These are phyloP conservation scores for Pyrus communis DNA, from an alignment of 306 rosid species.

Conservation along the genomic window DNA sequence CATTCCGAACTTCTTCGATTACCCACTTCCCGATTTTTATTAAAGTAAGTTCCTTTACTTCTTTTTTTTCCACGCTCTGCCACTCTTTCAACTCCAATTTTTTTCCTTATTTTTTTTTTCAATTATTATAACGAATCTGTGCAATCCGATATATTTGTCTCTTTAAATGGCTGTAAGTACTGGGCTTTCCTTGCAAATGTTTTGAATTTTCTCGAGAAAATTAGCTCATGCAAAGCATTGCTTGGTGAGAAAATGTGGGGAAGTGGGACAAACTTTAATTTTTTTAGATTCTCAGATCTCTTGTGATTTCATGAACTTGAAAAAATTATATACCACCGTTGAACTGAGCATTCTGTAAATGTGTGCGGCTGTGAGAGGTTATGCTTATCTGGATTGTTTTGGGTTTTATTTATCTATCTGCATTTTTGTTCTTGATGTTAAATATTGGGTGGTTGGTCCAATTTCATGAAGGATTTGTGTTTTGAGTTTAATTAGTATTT, in stretches of 20 bases:
- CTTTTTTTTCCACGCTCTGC: neutral
- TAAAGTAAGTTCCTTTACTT: neutral
- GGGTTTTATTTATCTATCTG: neutral
- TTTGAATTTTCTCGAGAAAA: neutral
- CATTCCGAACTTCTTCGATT: neutral
- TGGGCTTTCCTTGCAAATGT: neutral
- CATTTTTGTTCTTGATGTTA: neutral
- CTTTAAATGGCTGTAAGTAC: neutral
- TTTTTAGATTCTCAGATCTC: conserved; percentile 4
- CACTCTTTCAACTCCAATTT: neutral
- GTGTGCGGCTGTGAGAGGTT: neutral
- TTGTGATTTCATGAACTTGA: neutral
- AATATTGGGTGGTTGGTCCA: neutral
- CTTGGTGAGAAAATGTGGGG: neutral
- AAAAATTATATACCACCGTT: neutral
- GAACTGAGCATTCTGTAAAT: neutral
- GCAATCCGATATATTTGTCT: neutral
- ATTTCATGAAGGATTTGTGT: neutral
- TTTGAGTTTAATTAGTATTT: neutral
- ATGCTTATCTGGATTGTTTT: neutral
- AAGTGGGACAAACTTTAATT: neutral
- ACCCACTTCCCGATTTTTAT: neutral
- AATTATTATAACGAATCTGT: neutral
- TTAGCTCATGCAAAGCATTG: neutral
- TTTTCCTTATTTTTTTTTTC: neutral